These are phyloP conservation scores for Colletotrichum paranaense DNA, from an alignment of 2,329 filamentous ascomycete species.

Conservation along the genomic window DNA sequence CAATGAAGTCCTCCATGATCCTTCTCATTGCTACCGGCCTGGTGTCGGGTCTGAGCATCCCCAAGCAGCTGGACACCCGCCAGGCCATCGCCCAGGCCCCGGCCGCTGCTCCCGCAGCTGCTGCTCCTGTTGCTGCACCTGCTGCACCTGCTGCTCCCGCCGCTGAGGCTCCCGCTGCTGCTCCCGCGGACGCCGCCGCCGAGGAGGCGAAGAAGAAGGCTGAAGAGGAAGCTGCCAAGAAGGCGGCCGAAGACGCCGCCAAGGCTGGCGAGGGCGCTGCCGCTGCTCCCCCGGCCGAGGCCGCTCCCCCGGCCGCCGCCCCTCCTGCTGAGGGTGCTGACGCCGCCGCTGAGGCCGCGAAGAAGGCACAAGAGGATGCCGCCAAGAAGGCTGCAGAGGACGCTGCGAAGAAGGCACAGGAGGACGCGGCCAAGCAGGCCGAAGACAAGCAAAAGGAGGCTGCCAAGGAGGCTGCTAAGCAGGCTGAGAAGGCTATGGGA, in stretches of 20 bases:
- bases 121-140: background rate
- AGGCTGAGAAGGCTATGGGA: constrained; percentile 23
- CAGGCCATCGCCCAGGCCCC: constrained; percentile 8
- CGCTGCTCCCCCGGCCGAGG: background rate
- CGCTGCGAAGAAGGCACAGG: background rate
- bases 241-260: background rate
- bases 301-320: background rate
- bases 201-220: constrained; percentile 33
- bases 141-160: background rate
- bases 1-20: constrained; percentile 44
- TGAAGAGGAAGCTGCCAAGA: constrained; percentile 27
- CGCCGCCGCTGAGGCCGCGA: constrained; percentile 7
- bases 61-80: constrained; percentile 31
- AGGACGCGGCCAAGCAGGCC: background rate
- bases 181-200: constrained; percentile 17
- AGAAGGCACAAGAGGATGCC: background rate
- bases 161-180: background rate
- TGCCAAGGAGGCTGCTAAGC: constrained; percentile 26
- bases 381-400: constrained; percentile 5
- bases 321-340: constrained; percentile 8
- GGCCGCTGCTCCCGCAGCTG: background rate
- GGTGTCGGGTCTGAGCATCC: constrained; percentile 44
- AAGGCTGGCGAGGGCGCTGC: background rate
- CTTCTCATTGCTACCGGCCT: constrained; percentile 44
- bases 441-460: background rate